Conservation (phyloP, 2,329 filamentous ascomycete genomes). For the Zalaria obscura region DNA sequence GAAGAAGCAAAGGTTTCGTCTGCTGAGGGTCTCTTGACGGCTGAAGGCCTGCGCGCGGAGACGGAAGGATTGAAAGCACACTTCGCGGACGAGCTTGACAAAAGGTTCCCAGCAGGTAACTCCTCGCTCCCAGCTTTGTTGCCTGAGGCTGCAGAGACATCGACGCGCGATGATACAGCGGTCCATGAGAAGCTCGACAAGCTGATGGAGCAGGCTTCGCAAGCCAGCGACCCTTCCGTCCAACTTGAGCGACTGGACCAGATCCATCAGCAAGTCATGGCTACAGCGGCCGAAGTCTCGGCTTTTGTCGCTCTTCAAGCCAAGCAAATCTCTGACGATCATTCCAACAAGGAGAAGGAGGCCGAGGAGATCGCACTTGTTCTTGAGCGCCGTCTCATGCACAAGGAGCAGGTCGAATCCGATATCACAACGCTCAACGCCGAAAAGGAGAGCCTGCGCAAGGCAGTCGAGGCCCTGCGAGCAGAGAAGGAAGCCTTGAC, state of each 20-base stretch:
- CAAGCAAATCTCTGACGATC: constrained; percentile 58
- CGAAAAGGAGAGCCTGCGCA: constrained; percentile 31
- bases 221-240: constrained; percentile 53
- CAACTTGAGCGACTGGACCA: constrained; percentile 75
- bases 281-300: constrained; percentile 71
- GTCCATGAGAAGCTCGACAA: constrained; percentile 32
- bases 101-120: constrained; percentile 10
- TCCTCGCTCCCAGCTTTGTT: constrained; percentile 29
- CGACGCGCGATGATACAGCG: constrained; percentile 17
- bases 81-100: neutral
- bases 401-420: constrained; percentile 45
- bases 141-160: constrained; percentile 23
- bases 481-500: constrained; percentile 62
- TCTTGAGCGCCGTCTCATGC: constrained; percentile 60
- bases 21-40: constrained; percentile 20
- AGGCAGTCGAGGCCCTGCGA: constrained; percentile 44
- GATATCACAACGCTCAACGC: constrained; percentile 31
- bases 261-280: constrained; percentile 76
- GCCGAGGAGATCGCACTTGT: constrained; percentile 67
- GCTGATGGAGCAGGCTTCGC: constrained; percentile 48
- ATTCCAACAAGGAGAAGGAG: constrained; percentile 64
- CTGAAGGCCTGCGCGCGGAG: constrained; percentile 3
- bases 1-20: constrained; percentile 29
- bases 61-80: constrained; percentile 4
- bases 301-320: constrained; percentile 68